phyloP scores from a whole-genome alignment of 768 basidiomycete species.

The Mrakia frigida region DNA sequence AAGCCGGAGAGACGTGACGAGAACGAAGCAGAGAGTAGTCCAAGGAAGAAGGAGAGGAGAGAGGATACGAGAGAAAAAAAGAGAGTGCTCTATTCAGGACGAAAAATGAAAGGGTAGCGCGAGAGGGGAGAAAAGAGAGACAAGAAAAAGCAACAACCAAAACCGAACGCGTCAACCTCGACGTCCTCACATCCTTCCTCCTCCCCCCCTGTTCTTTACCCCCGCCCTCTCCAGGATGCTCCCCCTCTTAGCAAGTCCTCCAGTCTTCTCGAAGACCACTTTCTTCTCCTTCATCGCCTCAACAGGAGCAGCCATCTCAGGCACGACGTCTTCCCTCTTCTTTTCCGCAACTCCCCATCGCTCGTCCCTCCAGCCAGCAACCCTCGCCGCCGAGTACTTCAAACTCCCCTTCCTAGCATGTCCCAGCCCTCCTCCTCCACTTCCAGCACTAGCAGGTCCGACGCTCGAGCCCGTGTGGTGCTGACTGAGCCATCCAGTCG shows the following conservation, averaged over 20 bases:
- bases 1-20: neutral
- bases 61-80: neutral
- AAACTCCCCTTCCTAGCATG: slow-evolving; percentile 13
- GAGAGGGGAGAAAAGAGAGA: neutral
- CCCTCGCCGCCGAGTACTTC: slow-evolving; percentile 14
- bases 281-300: neutral
- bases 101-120: neutral
- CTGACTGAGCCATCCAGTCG: neutral
- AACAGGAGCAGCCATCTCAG: neutral
- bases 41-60: neutral
- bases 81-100: neutral
- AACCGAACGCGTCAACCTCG: neutral
- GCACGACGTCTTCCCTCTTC: neutral
- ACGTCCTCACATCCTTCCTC: neutral
- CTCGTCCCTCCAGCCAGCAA: neutral
- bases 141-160: neutral
- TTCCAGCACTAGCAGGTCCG: neutral
- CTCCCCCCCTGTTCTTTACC: neutral
- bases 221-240: slow-evolving; percentile 17
- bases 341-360: neutral
- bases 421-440: neutral
- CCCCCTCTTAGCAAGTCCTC: neutral
- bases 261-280: neutral
- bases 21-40: neutral
- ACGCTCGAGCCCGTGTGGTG: neutral